Percentiles rank a stretch among this genome's conserved stretches.
Evolutionary conservation across 2,329 filamentous ascomycete species (phyloP).

Genomic region (Pleurostoma richardsiae): DNA sequence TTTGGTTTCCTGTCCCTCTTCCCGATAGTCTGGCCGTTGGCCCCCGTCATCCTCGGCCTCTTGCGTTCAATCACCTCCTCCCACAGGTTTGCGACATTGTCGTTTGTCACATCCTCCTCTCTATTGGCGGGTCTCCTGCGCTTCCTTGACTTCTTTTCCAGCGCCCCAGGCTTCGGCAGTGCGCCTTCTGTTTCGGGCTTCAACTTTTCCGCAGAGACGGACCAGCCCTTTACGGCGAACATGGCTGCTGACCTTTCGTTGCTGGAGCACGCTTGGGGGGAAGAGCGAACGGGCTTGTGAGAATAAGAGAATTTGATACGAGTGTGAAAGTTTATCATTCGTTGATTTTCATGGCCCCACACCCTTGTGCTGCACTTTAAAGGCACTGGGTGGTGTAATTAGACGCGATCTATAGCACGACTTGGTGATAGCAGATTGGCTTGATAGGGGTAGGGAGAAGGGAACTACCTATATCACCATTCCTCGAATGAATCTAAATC

Average conservation of each 20-base stretch:
- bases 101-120: conserved; percentile 50
- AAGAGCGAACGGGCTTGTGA: too few species aligned
- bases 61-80: conserved; percentile 73
- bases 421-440: too few species aligned
- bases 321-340: too few species aligned
- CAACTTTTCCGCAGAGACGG: conserved; percentile 65
- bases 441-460: too few species aligned
- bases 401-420: too few species aligned
- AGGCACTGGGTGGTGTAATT: too few species aligned
- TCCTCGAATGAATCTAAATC: too few species aligned
- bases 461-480: too few species aligned
- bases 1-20: conserved; percentile 12
- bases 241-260: conserved; percentile 38
- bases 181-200: conserved; percentile 57
- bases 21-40: not conserved
- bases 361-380: too few species aligned
- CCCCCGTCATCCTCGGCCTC: conserved; percentile 21
- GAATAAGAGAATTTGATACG: too few species aligned
- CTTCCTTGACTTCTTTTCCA: conserved; percentile 49
- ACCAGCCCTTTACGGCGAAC: conserved; percentile 95
- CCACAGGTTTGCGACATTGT: conserved; percentile 75
- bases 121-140: conserved; percentile 42
- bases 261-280: too few species aligned
- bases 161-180: conserved; percentile 22
- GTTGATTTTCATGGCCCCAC: too few species aligned